Evolutionary conservation across 441 rosid species (phyloP).

Genomic region (Populus tomentosa): DNA sequence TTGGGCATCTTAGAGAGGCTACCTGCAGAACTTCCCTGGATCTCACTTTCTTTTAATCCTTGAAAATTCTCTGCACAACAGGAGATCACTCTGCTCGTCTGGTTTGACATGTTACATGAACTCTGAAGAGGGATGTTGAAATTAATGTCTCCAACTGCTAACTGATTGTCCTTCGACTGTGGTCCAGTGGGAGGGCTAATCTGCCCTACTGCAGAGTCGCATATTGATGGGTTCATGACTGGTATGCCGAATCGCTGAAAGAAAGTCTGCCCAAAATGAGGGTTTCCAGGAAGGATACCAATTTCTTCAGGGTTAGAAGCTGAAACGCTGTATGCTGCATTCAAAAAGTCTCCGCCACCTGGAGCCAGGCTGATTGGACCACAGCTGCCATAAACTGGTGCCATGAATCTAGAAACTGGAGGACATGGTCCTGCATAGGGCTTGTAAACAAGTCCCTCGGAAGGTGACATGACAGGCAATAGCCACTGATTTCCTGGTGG

Average conservation of each 20-base stretch:
- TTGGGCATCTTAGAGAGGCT: constrained; percentile 35
- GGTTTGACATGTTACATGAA: constrained; percentile 38
- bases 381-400: constrained; percentile 45
- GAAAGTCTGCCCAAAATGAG: constrained; percentile 40
- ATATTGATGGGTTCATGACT: constrained; percentile 28
- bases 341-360: constrained; percentile 31
- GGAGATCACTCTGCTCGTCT: constrained; percentile 40
- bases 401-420: constrained; percentile 52
- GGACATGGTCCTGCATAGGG: constrained; percentile 57
- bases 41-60: constrained; percentile 45
- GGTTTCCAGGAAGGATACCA: constrained; percentile 26
- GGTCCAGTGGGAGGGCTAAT: constrained; percentile 27
- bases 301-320: constrained; percentile 32
- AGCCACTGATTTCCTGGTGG: constrained; percentile 73
- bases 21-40: constrained; percentile 59
- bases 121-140: constrained; percentile 30
- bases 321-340: constrained; percentile 32
- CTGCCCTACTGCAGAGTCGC: constrained; percentile 40
- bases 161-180: constrained; percentile 30
- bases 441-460: constrained; percentile 85
- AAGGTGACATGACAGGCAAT: constrained; percentile 83
- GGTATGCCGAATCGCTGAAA: constrained; percentile 42
- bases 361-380: constrained; percentile 41
- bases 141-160: constrained; percentile 27
- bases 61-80: constrained; percentile 25